Percentiles rank a stretch among this genome's conserved stretches.
These are phyloP conservation scores for Puccinellia tenuiflora DNA, from an alignment of 176 grass and related monocot species.

Conservation along the genomic window DNA sequence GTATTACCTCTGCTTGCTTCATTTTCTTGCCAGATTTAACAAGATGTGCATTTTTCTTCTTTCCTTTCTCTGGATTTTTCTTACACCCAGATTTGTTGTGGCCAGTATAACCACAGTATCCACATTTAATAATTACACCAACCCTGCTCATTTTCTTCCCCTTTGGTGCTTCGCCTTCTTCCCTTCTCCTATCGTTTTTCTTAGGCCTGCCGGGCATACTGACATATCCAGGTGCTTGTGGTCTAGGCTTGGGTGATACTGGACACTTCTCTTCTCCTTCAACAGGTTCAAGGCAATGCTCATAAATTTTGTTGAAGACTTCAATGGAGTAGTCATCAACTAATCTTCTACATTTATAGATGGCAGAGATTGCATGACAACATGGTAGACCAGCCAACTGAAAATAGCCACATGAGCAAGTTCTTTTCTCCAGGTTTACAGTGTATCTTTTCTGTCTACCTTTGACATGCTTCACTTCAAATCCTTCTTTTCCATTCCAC, in stretches of 20 bases:
- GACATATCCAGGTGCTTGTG: not conserved
- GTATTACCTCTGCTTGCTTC: too few relatives aligned
- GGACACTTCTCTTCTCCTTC: not conserved
- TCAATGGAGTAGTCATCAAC: not conserved
- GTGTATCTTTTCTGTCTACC: too few relatives aligned
- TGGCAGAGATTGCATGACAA: not conserved
- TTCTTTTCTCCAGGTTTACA: too few relatives aligned
- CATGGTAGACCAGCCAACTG: not conserved
- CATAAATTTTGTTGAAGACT: not conserved
- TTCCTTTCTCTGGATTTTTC: not conserved
- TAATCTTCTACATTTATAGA: not conserved
- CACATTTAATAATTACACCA: not conserved
- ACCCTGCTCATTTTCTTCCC: not conserved
- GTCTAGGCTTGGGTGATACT: not conserved
- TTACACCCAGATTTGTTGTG: not conserved
- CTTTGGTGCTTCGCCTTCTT: not conserved
- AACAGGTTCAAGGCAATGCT: not conserved
- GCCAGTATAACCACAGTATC: not conserved
- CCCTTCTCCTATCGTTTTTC: not conserved
- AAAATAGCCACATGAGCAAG: not conserved
- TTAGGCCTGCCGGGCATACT: not conserved
- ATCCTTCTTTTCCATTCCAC: not conserved
- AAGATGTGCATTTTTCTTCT: not conserved
- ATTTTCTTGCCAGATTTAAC: too few relatives aligned
- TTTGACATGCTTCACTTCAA: too few relatives aligned